Base-by-base conservation (phyloP, 106 monocot species). In the Amphibolis antarctica region DNA sequence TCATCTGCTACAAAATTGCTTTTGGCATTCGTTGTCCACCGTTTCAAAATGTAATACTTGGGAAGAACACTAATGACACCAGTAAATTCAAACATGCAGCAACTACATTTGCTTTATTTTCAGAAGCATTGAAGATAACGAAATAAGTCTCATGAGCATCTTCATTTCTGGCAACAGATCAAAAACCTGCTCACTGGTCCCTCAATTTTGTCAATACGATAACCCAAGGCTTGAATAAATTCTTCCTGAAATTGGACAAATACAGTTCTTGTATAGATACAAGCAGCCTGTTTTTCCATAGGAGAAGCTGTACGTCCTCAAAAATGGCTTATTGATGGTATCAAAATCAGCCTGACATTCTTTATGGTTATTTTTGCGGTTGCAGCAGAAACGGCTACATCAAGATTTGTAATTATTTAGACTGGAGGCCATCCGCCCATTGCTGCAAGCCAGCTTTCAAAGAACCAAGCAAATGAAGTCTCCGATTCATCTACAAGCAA, bases 351-450 rank as follows among this genome's bases (percentile, higher is more conserved):
- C 46, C 49, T 82, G 56, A 66, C 88, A 88, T 44, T 57, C 63
- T 27, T 26, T 51, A 24, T 5, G 80, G 82, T 51, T 78, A 27
- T 23, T 70, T 63, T 49, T 80, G 77, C 12, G 88, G 30, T 13
- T 71, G 70, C 21, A 82, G 82, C 50, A 92, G 59, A 88, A 88
- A 92, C n/a, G 64, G n/a, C 47, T 88, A 80, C 29, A 82, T 80
- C 62, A 60, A 66, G n/a, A 92, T 53, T 24, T 72, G 71, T 71
- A 0, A 62, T 67, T 88, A 85, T 46, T 72, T 92, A 69, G 18
- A 65, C 12, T 0, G 64, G 64, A 69, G 45, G 57, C 14, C 36
- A 30, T 26, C 68, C 55, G 0, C 69, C 18, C 76, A 76, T 76
- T 22, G 76, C 66, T 17, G 49, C 20, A 6, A 65, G 25, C 25